phyloP scores from a whole-genome alignment of 306 rosid species.

The Crataegus laevigata region DNA sequence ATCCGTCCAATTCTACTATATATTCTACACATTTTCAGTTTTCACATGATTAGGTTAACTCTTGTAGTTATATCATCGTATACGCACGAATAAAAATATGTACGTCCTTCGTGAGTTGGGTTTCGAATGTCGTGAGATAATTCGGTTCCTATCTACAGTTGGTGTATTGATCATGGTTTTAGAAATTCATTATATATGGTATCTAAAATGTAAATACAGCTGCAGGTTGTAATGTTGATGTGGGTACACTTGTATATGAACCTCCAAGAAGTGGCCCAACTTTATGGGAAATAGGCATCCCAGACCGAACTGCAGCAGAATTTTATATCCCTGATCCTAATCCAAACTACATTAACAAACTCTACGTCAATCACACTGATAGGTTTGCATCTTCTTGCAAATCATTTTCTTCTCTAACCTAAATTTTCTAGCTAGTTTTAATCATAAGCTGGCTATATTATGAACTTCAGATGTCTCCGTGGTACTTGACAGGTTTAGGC shows the following conservation, averaged over 20 bases:
- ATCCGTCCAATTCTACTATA: no score
- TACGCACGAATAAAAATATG: no score
- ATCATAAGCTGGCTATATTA: neutral
- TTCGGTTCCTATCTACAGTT: no score
- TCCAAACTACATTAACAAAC: constrained; percentile 62
- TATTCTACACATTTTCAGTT: no score
- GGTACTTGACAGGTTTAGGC: constrained; percentile 31
- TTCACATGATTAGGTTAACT: no score
- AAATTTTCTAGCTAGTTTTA: neutral
- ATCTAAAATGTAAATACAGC: neutral
- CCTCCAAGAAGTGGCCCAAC: constrained; percentile 82
- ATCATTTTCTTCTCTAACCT: neutral
- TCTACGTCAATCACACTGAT: constrained; percentile 61
- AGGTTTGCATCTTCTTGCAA: constrained; percentile 21
- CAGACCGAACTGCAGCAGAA: constrained; percentile 72
- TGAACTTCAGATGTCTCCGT: neutral
- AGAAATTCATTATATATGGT: no score
- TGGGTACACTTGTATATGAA: constrained; percentile 52
- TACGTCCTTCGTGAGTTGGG: no score
- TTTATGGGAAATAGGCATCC: constrained; percentile 76
- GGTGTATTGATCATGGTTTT: no score
- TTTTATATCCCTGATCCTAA: constrained; percentile 68
- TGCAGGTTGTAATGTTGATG: constrained; percentile 35
- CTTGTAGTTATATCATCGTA: no score
- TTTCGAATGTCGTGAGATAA: no score